A percentile compares a stretch with the other conserved stretches of the same genome.
phyloP scores from a whole-genome alignment of 495 filamentous ascomycete species.

The Aspergillus homomorphus region DNA sequence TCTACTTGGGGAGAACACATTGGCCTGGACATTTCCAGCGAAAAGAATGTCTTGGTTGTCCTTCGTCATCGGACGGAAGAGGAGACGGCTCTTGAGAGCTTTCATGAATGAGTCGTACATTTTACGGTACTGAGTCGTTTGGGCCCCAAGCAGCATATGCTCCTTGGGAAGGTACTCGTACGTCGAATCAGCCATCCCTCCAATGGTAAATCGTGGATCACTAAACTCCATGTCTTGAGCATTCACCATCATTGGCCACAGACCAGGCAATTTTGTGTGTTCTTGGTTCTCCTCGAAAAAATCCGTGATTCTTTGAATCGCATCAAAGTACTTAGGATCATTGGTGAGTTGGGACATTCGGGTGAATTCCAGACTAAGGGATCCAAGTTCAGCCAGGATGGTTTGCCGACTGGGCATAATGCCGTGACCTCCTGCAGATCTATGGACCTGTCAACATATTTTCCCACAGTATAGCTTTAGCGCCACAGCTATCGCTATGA shows the following conservation, averaged over 20 bases:
- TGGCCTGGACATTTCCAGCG: conserved; percentile 50
- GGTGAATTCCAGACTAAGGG: conserved; percentile 88
- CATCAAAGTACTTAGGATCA: conserved; percentile 87
- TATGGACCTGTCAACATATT: conserved; percentile 18
- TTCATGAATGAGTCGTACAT: conserved; percentile 75
- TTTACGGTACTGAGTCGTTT: conserved; percentile 68
- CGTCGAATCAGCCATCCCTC: conserved; percentile 84
- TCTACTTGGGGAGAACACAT: conserved; percentile 16
- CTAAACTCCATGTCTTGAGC: conserved; percentile 48
- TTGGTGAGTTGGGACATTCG: conserved; percentile 85
- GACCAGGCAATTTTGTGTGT: conserved; percentile 66
- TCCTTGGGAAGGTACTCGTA: conserved; percentile 98
- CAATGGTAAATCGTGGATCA: conserved; percentile 65
- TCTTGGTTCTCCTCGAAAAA: conserved; percentile 71
- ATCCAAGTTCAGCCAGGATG: conserved; percentile 79
- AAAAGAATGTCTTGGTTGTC: conserved; percentile 76
- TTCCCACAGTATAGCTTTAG: background rate
- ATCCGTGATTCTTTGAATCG: conserved; percentile 82
- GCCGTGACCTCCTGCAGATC: conserved; percentile 34
- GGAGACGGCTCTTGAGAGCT: conserved; percentile 68
- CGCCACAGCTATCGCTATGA: background rate
- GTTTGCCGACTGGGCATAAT: conserved; percentile 43
- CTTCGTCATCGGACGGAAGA: conserved; percentile 79
- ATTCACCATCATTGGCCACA: conserved; percentile 81
- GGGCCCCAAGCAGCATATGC: conserved; percentile 72